Base-by-base conservation (phyloP, 208 protist species). In the Leishmania braziliensis region DNA sequence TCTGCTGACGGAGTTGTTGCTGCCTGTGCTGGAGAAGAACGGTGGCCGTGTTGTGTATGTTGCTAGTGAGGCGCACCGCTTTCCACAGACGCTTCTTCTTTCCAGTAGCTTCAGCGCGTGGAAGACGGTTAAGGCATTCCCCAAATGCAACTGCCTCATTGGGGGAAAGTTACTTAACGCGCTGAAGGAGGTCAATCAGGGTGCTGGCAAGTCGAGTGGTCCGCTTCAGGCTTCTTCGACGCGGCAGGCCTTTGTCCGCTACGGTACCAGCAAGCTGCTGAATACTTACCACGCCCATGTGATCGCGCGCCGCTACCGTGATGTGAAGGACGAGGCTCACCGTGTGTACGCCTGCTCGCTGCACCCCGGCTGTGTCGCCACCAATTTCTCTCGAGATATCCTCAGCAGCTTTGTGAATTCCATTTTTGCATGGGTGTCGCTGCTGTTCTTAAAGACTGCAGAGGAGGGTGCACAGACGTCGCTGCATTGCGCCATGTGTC, bases 391-490 rank as follows among this genome's bases (percentile, higher is more conserved):
- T 1, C 86, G 86, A n/a, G 88, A 93, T 50, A 65, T 95, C 18
- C 43, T 97, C 4, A 43, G 53, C n/a, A 18, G 74, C 26, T 9
- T 79, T 48, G 3, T 91, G 5, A 87, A 78, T 75, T 53, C 85
- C 74, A 69, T 83, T 51, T 83, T 72, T 3, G 82, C 78, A 5
- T 78, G 72, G 72, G 50, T 10, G 5, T 77, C 79, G n/a, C 73
- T 83, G 26, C 20, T 83, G 33, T 83, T 83, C 50, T 46, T 83
- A 6, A 83, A 83, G 39, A 83, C 56, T 16, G 77, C 72, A 48
- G 88, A 94, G 51, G 94, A 97, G 79, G 94, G 94, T 9, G 92
- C 94, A 46, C 92, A 97, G 82, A 97, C 95, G 33, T 92, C 95
- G 60, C 76, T 97, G 83, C 92, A 97, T 83, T 97, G 95, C 73